phyloP scores from a whole-genome alignment of 768 basidiomycete genomes.

The Tubosaeta sp. region DNA sequence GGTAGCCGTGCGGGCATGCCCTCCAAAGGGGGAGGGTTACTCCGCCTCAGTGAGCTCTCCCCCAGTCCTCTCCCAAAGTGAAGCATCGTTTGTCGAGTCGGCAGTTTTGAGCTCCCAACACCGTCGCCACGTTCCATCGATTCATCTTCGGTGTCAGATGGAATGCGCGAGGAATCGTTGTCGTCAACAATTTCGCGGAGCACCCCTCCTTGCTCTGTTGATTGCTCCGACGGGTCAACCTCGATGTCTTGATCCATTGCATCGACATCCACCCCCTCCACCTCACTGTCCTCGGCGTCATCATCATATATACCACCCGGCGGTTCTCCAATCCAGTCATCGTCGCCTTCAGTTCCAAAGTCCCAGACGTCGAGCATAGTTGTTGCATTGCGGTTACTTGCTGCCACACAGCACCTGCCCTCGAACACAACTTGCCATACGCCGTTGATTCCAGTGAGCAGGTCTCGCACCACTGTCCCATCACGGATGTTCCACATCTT shows the following conservation, averaged over 20 bases:
- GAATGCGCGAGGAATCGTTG: constrained; percentile 22
- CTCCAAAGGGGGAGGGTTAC: constrained; percentile 23
- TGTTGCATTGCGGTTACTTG: constrained; percentile 73
- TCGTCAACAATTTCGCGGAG: constrained; percentile 27
- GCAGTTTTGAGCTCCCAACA: constrained; percentile 28
- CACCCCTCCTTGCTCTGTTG: constrained; percentile 23
- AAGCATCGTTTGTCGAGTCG: constrained; percentile 15
- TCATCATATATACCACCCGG: constrained; percentile 73
- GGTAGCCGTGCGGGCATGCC: constrained; percentile 35
- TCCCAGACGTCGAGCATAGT: constrained; percentile 90
- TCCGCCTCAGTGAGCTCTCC: constrained; percentile 25
- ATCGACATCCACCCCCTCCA: constrained; percentile 56
- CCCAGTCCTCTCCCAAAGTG: constrained; percentile 16
- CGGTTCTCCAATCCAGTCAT: constrained; percentile 82
- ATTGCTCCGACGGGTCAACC: constrained; percentile 30
- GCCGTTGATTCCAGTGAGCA: constrained; percentile 86
- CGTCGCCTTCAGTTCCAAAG: constrained; percentile 69
- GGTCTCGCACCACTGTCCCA: constrained; percentile 79
- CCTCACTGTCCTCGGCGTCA: constrained; percentile 43
- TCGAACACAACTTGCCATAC: constrained; percentile 99
- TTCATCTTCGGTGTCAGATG: constrained; percentile 30
- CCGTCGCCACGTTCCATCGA: constrained; percentile 29
- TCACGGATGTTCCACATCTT: constrained; percentile 98
- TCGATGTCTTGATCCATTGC: constrained; percentile 69
- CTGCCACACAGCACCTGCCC: constrained; percentile 91